These are phyloP conservation scores for Alloteropsis angusta DNA, from an alignment of 202 grass and related monocot species.

Conservation along the genomic window DNA sequence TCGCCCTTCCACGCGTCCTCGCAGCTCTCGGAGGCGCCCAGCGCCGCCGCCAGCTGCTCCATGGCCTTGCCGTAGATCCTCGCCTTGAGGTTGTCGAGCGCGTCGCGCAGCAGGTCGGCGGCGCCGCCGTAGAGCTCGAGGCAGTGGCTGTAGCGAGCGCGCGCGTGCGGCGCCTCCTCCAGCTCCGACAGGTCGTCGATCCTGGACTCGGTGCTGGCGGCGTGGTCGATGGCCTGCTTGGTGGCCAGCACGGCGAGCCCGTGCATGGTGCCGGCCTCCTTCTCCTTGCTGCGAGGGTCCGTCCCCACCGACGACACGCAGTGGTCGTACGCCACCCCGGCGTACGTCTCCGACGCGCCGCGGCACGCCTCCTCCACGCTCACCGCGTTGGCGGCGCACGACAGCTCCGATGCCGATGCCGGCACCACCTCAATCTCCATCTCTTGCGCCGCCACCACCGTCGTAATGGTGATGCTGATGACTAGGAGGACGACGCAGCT, in stretches of 20 bases:
- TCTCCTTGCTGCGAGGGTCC: constrained; percentile 26
- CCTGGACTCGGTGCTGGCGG: constrained; percentile 36
- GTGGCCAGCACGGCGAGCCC: constrained; percentile 33
- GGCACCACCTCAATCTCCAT: neutral
- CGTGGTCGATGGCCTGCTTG: constrained; percentile 35
- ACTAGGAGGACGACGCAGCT: neutral
- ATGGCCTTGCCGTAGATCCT: constrained; percentile 35
- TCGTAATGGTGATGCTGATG: neutral
- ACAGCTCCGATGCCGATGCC: neutral
- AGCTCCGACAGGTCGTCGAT: constrained; percentile 35
- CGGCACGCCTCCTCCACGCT: constrained; percentile 41
- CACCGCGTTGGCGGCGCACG: constrained; percentile 18
- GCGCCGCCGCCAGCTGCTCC: constrained; percentile 29
- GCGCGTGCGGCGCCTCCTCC: constrained; percentile 5
- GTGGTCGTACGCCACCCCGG: constrained; percentile 33
- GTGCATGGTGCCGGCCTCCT: constrained; percentile 12
- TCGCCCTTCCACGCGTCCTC: constrained; percentile 36
- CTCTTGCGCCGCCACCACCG: neutral
- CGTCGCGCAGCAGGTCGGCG: constrained; percentile 48
- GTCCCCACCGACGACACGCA: constrained; percentile 37
- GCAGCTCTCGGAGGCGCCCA: constrained; percentile 42
- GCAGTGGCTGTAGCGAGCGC: constrained; percentile 36
- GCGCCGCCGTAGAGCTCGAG: constrained; percentile 57
- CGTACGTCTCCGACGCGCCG: constrained; percentile 36
- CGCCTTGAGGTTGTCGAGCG: constrained; percentile 59